These are phyloP conservation scores for Xylaria sp. DNA, from an alignment of 2,329 filamentous ascomycete species.

Conservation along the genomic window DNA sequence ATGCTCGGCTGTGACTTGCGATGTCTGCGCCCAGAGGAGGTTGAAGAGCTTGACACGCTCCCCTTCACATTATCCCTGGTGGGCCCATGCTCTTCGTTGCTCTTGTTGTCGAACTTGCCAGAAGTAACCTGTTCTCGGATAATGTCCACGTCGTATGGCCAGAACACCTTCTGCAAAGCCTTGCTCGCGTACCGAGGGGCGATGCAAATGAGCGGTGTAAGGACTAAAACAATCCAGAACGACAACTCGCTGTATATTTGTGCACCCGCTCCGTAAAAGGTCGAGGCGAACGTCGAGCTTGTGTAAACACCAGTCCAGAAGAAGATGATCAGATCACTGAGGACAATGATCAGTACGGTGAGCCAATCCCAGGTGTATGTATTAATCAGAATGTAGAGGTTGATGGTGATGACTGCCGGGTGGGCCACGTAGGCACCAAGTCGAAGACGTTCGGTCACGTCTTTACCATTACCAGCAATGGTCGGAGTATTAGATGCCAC, in stretches of 20 bases:
- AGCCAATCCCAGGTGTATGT: slow-evolving; percentile 98
- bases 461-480: slow-evolving; percentile 65
- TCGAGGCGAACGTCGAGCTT: slow-evolving; percentile 41
- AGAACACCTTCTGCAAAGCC: slow-evolving; percentile 86
- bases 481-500: slow-evolving; percentile 66
- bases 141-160: slow-evolving; percentile 89
- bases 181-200: slow-evolving; percentile 86
- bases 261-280: slow-evolving; percentile 69
- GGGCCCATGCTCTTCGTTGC: slow-evolving; percentile 33
- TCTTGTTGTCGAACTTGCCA: slow-evolving; percentile 74
- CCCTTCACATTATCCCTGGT: slow-evolving; percentile 36
- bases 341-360: slow-evolving; percentile 71
- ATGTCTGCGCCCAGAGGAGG: slow-evolving; percentile 47
- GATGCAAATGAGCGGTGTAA: slow-evolving; percentile 76
- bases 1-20: slow-evolving; percentile 57
- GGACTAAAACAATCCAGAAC: slow-evolving; percentile 80
- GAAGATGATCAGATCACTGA: slow-evolving; percentile 85
- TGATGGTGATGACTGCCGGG: slow-evolving; percentile 81
- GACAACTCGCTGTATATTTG: slow-evolving; percentile 75
- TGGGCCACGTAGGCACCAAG: slow-evolving; percentile 85
- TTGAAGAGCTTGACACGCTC: slow-evolving; percentile 33
- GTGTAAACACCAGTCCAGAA: slow-evolving; percentile 92
- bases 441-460: slow-evolving; percentile 71
- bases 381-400: slow-evolving; percentile 91
- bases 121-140: slow-evolving; percentile 83